Conservation (phyloP, 345 rosid genomes). For the Psidium friedrichsthalianum region DNA sequence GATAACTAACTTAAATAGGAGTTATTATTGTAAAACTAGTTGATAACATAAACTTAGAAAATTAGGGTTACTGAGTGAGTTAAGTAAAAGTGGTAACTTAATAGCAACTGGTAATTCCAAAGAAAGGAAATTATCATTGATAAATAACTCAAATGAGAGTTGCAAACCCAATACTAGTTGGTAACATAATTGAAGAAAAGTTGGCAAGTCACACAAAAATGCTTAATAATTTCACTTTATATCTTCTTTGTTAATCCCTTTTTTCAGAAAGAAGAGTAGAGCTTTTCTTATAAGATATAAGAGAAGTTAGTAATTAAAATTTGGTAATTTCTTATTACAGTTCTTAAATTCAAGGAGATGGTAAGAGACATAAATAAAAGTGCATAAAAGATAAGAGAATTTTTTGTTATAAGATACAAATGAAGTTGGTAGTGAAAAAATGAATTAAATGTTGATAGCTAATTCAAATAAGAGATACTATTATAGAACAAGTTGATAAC, state of each 20-base stretch:
- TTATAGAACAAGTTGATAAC: background rate
- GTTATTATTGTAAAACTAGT: background rate
- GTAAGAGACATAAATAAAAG: too few relatives aligned
- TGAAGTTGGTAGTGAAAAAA: background rate
- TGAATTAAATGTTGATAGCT: background rate
- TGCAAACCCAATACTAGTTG: background rate
- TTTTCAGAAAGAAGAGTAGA: too few relatives aligned
- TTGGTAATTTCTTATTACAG: too few relatives aligned
- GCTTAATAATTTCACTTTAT: background rate
- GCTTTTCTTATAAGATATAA: too few relatives aligned
- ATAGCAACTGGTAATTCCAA: background rate
- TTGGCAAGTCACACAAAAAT: background rate
- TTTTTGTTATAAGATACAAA: too few relatives aligned
- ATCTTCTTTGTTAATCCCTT: too few relatives aligned
- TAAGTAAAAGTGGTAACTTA: background rate
- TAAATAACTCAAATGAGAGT: background rate
- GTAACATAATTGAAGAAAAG: background rate
- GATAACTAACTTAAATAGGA: background rate
- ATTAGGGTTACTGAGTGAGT: background rate
- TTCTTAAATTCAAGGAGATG: too few relatives aligned
- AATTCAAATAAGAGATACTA: background rate
- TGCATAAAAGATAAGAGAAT: too few relatives aligned
- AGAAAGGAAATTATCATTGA: too few relatives aligned
- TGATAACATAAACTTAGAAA: background rate
- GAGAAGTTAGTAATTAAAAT: too few relatives aligned